These are phyloP conservation scores for Carallia pectinifolia DNA, from an alignment of 345 rosid species.

Conservation along the genomic window DNA sequence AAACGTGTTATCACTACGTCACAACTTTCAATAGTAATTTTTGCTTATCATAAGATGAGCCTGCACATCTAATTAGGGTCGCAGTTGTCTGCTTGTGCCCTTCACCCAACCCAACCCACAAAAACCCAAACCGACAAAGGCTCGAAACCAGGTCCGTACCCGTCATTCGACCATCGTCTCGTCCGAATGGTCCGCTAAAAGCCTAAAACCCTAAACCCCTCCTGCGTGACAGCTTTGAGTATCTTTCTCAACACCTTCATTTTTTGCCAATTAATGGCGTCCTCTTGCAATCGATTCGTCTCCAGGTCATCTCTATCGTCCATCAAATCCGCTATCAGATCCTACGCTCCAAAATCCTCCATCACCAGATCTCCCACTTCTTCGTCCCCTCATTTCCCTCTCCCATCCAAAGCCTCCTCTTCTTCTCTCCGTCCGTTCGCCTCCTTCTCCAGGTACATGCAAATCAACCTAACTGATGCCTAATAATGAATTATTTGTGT, in stretches of 20 bases:
- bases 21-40: too few relatives aligned
- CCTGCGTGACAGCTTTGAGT: too few relatives aligned
- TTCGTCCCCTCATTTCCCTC: conserved; percentile 30
- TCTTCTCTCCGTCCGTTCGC: conserved; percentile 28
- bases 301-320: conserved; percentile 53
- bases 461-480: background rate
- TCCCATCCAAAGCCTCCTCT: conserved; percentile 40
- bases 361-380: conserved; percentile 35
- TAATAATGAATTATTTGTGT: background rate
- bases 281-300: conserved; percentile 61
- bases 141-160: background rate
- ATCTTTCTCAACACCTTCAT: background rate
- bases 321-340: conserved; percentile 58
- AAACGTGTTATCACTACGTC: too few relatives aligned
- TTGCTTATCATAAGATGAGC: too few relatives aligned
- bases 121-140: background rate
- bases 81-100: background rate
- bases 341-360: conserved; percentile 41
- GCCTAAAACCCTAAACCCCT: conserved; percentile 17
- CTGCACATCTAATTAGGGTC: too few relatives aligned
- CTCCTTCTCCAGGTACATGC: conserved; percentile 55
- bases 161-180: background rate
- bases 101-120: background rate
- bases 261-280: conserved; percentile 34
- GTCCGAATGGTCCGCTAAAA: background rate